Percentiles rank a stretch among this genome's conserved stretches.
Evolutionary conservation across 2,329 filamentous ascomycete species (phyloP).

Genomic region (Aureobasidium sp.): DNA sequence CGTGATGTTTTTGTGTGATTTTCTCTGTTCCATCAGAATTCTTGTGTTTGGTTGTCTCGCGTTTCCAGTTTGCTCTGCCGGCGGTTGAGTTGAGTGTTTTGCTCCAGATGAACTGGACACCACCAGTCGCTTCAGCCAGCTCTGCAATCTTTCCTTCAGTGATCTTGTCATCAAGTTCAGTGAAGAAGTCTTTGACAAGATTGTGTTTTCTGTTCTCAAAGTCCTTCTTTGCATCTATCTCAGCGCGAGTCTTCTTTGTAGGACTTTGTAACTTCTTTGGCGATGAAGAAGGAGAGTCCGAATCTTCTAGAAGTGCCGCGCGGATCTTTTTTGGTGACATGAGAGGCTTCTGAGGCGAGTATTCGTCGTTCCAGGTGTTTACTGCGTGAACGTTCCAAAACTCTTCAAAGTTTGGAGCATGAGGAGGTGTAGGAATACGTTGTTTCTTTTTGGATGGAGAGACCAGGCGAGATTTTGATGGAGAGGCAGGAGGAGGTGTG

Average conservation of each 20-base stretch:
- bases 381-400: slow-evolving; percentile 54
- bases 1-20: slow-evolving; percentile 38
- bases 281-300: slow-evolving; percentile 22
- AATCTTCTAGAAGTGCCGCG: slow-evolving; percentile 16
- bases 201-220: slow-evolving; percentile 56
- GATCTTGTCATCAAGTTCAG: slow-evolving; percentile 59
- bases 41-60: slow-evolving; percentile 32
- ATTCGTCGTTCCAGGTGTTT: slow-evolving; percentile 56
- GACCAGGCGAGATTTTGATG: slow-evolving; percentile 32
- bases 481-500: slow-evolving; percentile 35
- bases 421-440: slow-evolving; percentile 45
- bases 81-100: slow-evolving; percentile 75
- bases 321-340: slow-evolving; percentile 29
- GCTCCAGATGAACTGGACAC: slow-evolving; percentile 63
- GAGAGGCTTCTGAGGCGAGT: slow-evolving; percentile 44
- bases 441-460: slow-evolving; percentile 40
- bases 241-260: slow-evolving; percentile 22
- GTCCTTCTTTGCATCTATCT: slow-evolving; percentile 41
- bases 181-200: slow-evolving; percentile 55
- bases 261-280: slow-evolving; percentile 32
- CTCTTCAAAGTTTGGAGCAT: slow-evolving; percentile 44
- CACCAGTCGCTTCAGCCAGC: slow-evolving; percentile 56
- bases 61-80: slow-evolving; percentile 47
- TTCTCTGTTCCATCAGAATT: background rate
- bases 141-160: slow-evolving; percentile 50